Percentiles rank a stretch among this genome's conserved stretches.
phyloP scores from a whole-genome alignment of 2,329 filamentous ascomycete genomes.

The Aspergillus ochraceoroseus region DNA sequence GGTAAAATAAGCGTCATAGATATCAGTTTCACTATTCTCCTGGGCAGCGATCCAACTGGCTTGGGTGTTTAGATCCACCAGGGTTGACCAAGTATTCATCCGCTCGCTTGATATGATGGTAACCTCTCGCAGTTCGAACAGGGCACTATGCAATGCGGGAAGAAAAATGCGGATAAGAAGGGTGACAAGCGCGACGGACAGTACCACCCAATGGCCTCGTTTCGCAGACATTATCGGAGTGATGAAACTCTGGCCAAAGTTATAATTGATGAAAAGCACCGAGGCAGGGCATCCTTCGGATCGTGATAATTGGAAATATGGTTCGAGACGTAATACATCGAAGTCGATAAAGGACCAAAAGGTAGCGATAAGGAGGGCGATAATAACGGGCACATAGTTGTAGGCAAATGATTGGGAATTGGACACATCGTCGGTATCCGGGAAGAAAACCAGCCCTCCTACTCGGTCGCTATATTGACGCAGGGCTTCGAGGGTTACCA shows the following conservation, averaged over 20 bases:
- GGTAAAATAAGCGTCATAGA: conserved; percentile 22
- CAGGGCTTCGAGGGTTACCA: conserved; percentile 27
- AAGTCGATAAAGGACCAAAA: conserved; percentile 49
- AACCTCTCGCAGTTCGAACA: conserved; percentile 32
- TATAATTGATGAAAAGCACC: conserved; percentile 36
- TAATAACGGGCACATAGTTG: conserved; percentile 43
- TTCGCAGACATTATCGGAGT: conserved; percentile 31
- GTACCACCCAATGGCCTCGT: conserved; percentile 32
- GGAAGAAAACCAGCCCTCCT: conserved; percentile 30
- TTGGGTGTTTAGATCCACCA: conserved; percentile 29
- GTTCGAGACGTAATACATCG: conserved; percentile 48
- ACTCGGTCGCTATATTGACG: conserved; percentile 29
- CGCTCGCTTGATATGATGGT: conserved; percentile 18
- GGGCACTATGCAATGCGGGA: conserved; percentile 31
- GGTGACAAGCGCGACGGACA: conserved; percentile 32
- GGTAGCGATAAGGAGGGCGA: conserved; percentile 45
- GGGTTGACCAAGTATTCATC: conserved; percentile 29
- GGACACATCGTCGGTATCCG: conserved; percentile 29
- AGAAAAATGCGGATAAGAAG: conserved; percentile 32
- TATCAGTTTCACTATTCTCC: conserved; percentile 23
- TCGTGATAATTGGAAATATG: conserved; percentile 43
- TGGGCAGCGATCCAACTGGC: conserved; percentile 31
- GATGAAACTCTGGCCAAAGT: conserved; percentile 35
- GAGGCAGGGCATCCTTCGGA: conserved; percentile 32
- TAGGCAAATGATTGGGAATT: conserved; percentile 30